Percentiles rank a stretch among this genome's conserved stretches.
Conservation (phyloP, 768 basidiomycete genomes). For the Erythrobasidium yunnanense region DNA sequence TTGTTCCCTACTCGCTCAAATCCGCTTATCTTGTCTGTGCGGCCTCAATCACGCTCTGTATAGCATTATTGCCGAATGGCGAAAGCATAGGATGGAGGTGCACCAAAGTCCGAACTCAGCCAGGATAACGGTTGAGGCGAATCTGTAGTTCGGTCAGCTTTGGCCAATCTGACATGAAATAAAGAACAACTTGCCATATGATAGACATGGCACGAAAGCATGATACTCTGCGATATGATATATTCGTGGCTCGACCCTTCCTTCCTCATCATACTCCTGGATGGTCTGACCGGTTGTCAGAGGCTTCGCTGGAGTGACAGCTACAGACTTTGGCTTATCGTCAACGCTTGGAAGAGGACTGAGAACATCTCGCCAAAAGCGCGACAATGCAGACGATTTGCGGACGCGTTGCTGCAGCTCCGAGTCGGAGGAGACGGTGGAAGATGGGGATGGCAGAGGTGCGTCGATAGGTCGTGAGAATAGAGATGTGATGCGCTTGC, state of each 20-base stretch:
- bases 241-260: not conserved
- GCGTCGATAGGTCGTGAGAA: too few relatives aligned
- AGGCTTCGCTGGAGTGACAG: not conserved
- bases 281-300: not conserved
- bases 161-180: not conserved
- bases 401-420: too few relatives aligned
- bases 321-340: not conserved
- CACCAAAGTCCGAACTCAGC: not conserved
- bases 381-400: not conserved
- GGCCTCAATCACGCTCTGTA: not conserved
- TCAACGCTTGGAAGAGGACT: not conserved
- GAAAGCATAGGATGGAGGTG: not conserved
- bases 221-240: slow-evolving; percentile 3
- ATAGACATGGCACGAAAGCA: not conserved
- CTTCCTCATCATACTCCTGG: not conserved
- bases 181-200: not conserved
- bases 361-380: too few relatives aligned
- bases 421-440: too few relatives aligned
- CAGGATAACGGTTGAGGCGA: not conserved
- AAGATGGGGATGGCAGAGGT: not conserved
- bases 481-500: too few relatives aligned
- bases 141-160: not conserved
- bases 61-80: not conserved
- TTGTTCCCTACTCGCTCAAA: not conserved
- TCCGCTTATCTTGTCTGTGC: not conserved